Evolutionary conservation across 2,329 filamentous ascomycete species (phyloP).

Genomic region (Blumeriella jaapii): DNA sequence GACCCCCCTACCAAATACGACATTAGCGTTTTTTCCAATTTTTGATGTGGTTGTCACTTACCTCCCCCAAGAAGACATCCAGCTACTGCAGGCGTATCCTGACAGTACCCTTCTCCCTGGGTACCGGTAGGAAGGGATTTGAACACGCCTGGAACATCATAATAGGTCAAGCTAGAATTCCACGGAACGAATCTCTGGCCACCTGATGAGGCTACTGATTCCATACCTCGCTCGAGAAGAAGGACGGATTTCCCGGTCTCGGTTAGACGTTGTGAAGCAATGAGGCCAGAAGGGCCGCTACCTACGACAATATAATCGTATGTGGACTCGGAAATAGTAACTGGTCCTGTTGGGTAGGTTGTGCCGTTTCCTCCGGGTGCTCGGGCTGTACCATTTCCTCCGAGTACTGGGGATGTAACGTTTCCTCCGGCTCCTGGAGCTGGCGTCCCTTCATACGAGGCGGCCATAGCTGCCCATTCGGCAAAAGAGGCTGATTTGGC

Average conservation of each 20-base stretch:
- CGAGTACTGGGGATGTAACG: no score
- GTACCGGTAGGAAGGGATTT: neutral
- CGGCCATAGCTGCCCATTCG: conserved; percentile 3
- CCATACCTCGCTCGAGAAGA: conserved; percentile 2
- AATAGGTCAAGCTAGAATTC: conserved; percentile 3
- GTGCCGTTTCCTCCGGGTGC: no score
- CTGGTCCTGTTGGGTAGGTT: no score
- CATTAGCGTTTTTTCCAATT: no score
- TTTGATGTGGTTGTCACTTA: no score
- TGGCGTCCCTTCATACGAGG: no score
- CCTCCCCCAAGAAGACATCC: conserved; percentile 3
- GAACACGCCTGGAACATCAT: conserved; percentile 4
- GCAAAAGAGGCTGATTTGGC: conserved; percentile 1
- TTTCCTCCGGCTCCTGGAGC: no score
- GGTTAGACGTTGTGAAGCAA: conserved; percentile 37
- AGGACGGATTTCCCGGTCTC: conserved; percentile 20
- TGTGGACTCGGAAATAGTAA: neutral
- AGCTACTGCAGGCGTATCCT: neutral
- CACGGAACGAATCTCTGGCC: neutral
- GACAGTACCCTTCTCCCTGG: neutral
- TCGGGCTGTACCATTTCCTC: no score
- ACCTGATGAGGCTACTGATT: conserved; percentile 1
- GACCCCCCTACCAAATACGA: neutral
- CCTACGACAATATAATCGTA: conserved; percentile 51
- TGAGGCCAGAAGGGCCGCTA: conserved; percentile 46